Evolutionary conservation across 371 early-diverging fungal species (phyloP).

Genomic region (Circinella umbellata): DNA sequence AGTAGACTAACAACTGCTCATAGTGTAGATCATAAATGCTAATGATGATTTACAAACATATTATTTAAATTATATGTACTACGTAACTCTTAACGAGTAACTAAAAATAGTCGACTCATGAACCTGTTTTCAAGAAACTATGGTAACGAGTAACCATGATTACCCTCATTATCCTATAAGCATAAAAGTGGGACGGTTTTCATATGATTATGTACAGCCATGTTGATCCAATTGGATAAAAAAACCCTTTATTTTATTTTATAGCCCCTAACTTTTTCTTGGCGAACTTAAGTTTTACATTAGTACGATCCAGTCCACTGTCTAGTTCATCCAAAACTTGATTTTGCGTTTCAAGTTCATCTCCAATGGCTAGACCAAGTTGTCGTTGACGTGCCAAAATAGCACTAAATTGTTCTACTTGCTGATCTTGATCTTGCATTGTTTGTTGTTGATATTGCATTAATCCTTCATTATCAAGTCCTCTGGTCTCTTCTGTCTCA

Average conservation of each 20-base stretch:
- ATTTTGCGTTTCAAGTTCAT: constrained; percentile 92
- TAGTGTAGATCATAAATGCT: too few species aligned
- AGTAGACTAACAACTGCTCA: too few species aligned
- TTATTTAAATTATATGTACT: too few species aligned
- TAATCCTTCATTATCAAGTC: constrained; percentile 78
- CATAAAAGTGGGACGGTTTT: too few species aligned
- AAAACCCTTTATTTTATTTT: constrained; percentile 38
- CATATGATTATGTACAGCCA: too few species aligned
- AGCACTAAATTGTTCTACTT: constrained; percentile 74
- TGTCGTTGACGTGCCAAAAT: constrained; percentile 85
- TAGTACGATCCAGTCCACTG: constrained; percentile 73
- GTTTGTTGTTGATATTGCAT: constrained; percentile 75
- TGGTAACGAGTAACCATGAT: too few species aligned
- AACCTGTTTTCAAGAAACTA: too few species aligned
- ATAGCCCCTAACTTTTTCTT: constrained; percentile 81
- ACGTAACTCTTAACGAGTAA: too few species aligned
- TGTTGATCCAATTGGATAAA: too few species aligned
- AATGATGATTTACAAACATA: too few species aligned
- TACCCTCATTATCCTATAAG: too few species aligned
- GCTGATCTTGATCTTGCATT: constrained; percentile 85
- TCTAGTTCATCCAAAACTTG: constrained; percentile 85
- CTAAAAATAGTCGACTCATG: too few species aligned
- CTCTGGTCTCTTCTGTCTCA: constrained; percentile 81
- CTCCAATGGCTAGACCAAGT: constrained; percentile 83
- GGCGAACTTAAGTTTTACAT: constrained; percentile 74